A percentile compares a stretch with the other conserved stretches of the same genome.
Evolutionary conservation across 176 grass and related monocot species (phyloP).

Genomic region (Panicum miliaceum): DNA sequence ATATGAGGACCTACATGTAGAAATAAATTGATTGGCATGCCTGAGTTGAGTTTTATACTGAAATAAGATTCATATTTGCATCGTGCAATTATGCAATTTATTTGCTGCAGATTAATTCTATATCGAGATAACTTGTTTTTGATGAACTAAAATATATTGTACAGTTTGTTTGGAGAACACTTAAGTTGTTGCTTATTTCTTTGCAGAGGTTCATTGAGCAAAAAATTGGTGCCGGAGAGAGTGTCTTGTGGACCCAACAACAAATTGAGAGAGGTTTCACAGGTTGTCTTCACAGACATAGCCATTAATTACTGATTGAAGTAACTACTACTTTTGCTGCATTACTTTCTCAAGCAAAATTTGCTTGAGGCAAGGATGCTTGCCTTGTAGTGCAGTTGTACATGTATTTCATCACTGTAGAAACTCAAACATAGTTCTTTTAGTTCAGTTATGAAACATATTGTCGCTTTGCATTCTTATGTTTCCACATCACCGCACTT

Average conservation of each 20-base stretch:
- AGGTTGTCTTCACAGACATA: slow-evolving; percentile 40
- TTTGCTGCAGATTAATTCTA: slow-evolving; percentile 13
- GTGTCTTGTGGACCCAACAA: slow-evolving; percentile 44
- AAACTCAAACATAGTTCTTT: slow-evolving; percentile 4
- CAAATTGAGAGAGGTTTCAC: slow-evolving; percentile 60
- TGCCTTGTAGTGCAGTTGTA: neutral
- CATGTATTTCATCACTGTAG: neutral
- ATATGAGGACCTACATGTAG: neutral
- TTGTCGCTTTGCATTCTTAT: neutral
- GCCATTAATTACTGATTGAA: neutral
- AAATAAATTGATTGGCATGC: slow-evolving; percentile 24
- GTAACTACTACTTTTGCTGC: neutral
- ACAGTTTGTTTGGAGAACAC: slow-evolving; percentile 20
- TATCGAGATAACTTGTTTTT: slow-evolving; percentile 1
- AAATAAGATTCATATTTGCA: neutral
- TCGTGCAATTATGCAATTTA: slow-evolving; percentile 9
- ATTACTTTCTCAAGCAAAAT: slow-evolving; percentile 18
- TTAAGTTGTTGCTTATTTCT: slow-evolving; percentile 1
- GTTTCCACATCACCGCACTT: too few species aligned
- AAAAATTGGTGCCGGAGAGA: slow-evolving; percentile 50
- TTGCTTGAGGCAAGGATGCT: slow-evolving; percentile 5
- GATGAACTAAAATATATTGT: slow-evolving; percentile 8
- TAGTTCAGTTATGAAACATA: neutral
- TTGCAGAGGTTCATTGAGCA: slow-evolving; percentile 59
- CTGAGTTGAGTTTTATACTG: slow-evolving; percentile 6